Evolutionary conservation across 345 rosid species (phyloP), one percentile per base, ranked within the genome.

Genomic region (Rhodamnia rubescens): DNA sequence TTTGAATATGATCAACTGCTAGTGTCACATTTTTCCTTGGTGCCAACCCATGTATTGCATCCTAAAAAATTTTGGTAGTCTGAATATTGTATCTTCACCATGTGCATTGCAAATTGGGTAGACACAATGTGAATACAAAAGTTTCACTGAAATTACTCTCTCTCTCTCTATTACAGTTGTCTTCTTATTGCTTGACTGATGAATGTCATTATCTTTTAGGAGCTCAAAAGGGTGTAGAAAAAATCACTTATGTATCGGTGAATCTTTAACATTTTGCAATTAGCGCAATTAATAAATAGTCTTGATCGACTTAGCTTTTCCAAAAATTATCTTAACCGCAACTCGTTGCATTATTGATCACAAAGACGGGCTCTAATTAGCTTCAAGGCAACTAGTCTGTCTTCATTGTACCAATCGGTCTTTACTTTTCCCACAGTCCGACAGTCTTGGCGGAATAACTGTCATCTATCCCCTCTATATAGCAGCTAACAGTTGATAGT

Each of bases 1-100:
- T 83, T 87, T 89, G 81, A 90, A 92, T 57, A 87, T 87, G 82
- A 86, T 92, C 82, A 89, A 75, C 86, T 56, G 74, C 64, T 88
- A 86, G 40, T 83, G 44, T 49, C 36, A 24, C 42, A 78, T 42
- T 24, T 81, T 44, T 54, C 57, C 52, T 55, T 14, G 29, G 54
- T 27, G 42, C 32, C 40, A 47, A 42, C 18, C 18, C 78, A 69
- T 36, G 24, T 18, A 18, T 32, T 22, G 78, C 47, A 69, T 18
- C 47, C 47, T 69, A 36, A 36, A 29, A 29, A 29, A 14, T 29
- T 61, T 69, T 69, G 47, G 11, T 69, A 18, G 47, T 18, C 78
- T 36, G 14, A 36, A 36, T 36, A 69, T 18, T 20, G 78, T 36
- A 36, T 69, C 11, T 69, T 69, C 78, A 36, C 47, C 21, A 6